Evolutionary conservation across 306 rosid genomes (phyloP), one percentile per base, ranked within the genome.

Genomic region (Trifolium dubium): DNA sequence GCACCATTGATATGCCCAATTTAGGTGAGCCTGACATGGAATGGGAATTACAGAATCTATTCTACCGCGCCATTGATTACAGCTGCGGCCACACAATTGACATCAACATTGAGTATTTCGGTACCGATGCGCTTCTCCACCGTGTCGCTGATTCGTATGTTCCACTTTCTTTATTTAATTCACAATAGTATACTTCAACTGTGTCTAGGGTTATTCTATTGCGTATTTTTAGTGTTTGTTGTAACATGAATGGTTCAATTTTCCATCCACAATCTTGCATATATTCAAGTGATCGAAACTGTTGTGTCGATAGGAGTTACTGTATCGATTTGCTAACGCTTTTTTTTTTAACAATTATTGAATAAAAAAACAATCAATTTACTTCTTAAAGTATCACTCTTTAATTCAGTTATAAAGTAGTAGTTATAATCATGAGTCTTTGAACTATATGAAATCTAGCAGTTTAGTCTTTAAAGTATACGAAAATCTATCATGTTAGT

Each of bases 61-160:
- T 93, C 64, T 78, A 66, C 76, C 81, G 65, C 47, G 89, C 88
- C 8, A 14, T 88, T 51, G 85, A 88, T 17, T 83, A 70, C 14
- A 88, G 96, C 53, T 61, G 68, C 8, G 91, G 91, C 5, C 49
- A 55, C 3, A 50, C 86, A 72, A 41, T 72, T 10, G 80, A 80
- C 44, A 70, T 88, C 70, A 78, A 60, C 41, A 15, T 88, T 37
- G 86, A 82, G 74, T 3, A 76, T 58, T 84, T 86, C 51, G 79
- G 67, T 35, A 76, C 78, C 44, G 76, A 84, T 13, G 79, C 76
- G 10, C 85, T 88, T 41, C 88, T 90, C 35, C 69, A 5, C n/a
- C 74, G 85, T 43, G 73, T 88, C 75, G 64, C 87, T 30, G 32
- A 85, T 6, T 79, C 88, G 92, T 88, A 58, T 10, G 63, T 81